A percentile compares a stretch with the other conserved stretches of the same genome.
Evolutionary conservation across 768 basidiomycete genomes (phyloP).

Genomic region (Mycena kentingensis): DNA sequence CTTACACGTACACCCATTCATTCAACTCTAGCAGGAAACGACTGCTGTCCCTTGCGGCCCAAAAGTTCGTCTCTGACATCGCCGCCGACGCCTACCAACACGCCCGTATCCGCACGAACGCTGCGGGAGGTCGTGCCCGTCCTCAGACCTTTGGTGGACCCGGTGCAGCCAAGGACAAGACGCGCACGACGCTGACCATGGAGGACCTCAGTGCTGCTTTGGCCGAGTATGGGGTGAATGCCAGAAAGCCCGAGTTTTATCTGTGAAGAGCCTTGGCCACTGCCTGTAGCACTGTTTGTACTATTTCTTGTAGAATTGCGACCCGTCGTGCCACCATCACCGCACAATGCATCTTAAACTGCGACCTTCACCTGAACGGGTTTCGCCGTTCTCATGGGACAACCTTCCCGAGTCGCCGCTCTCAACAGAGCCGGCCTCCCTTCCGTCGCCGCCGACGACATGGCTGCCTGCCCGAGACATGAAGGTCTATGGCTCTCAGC

Average conservation of each 20-base stretch:
- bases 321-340: background rate
- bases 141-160: slow-evolving; percentile 58
- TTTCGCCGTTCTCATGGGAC: slow-evolving; percentile 69
- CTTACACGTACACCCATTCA: slow-evolving; percentile 7
- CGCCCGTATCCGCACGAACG: slow-evolving; percentile 92
- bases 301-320: no score
- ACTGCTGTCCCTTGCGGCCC: slow-evolving; percentile 90
- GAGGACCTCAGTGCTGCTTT: slow-evolving; percentile 93
- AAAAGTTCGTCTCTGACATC: slow-evolving; percentile 97
- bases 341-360: slow-evolving; percentile 51
- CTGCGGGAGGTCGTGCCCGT: slow-evolving; percentile 69
- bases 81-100: slow-evolving; percentile 97
- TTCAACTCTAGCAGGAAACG: slow-evolving; percentile 66
- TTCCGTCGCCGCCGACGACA: slow-evolving; percentile 76
- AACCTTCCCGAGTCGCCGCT: slow-evolving; percentile 41
- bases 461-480: slow-evolving; percentile 87
- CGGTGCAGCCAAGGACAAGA: slow-evolving; percentile 79
- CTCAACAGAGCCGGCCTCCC: slow-evolving; percentile 39
- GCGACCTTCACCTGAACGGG: slow-evolving; percentile 44
- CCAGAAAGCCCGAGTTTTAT: slow-evolving; percentile 93
- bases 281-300: background rate
- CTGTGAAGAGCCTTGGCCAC: no score
- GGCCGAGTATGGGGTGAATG: slow-evolving; percentile 93
- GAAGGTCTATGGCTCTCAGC: slow-evolving; percentile 82
- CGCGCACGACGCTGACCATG: slow-evolving; percentile 93